Percentiles rank a stretch among this genome's conserved stretches.
Evolutionary conservation across 805 yeast species (phyloP).

Genomic region (Starmera dryadoides): DNA sequence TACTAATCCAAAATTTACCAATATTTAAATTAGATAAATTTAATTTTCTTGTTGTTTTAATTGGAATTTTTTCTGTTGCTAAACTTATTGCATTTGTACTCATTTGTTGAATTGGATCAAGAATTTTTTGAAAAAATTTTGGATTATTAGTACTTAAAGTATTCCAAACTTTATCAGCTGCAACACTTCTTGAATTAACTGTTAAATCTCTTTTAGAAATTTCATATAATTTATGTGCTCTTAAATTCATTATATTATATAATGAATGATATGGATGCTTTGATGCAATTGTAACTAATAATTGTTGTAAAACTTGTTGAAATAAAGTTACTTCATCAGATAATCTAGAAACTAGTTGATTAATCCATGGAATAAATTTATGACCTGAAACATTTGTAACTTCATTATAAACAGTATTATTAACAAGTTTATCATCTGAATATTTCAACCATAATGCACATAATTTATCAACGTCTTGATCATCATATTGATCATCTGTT

Average conservation of each 20-base stretch:
- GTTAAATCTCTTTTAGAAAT: conserved; percentile 26
- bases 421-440: conserved; percentile 37
- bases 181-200: conserved; percentile 38
- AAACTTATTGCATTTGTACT: conserved; percentile 44
- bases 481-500: conserved; percentile 34
- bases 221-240: conserved; percentile 32
- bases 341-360: conserved; percentile 72
- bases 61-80: conserved; percentile 38
- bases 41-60: conserved; percentile 13
- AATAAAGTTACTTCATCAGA: conserved; percentile 41
- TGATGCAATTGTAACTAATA: conserved; percentile 39
- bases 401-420: conserved; percentile 29
- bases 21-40: conserved; percentile 26
- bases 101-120: conserved; percentile 41
- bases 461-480: conserved; percentile 63
- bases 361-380: conserved; percentile 73
- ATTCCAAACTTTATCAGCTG: conserved; percentile 44
- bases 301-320: conserved; percentile 42
- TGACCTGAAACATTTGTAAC: conserved; percentile 42
- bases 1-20: conserved; percentile 53
- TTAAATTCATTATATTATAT: conserved; percentile 53
- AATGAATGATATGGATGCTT: conserved; percentile 71
- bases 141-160: conserved; percentile 23
- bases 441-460: conserved; percentile 80
- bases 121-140: conserved; percentile 20